Evolutionary conservation across 805 yeast species (phyloP).

Genomic region (Wickerhamomyces silvicola): DNA sequence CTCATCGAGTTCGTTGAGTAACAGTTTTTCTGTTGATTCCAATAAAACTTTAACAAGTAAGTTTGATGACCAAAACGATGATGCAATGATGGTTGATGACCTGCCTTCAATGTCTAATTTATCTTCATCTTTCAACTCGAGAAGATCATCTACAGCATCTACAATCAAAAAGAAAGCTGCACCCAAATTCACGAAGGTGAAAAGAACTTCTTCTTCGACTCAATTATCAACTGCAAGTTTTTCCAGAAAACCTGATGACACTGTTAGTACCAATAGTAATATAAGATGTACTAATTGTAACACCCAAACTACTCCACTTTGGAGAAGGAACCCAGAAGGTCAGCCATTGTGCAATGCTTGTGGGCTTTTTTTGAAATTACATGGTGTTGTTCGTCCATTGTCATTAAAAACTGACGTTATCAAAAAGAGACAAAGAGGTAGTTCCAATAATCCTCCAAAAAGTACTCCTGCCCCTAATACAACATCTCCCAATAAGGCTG

Average conservation of each 20-base stretch:
- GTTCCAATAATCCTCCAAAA: constrained; percentile 19
- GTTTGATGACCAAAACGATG: constrained; percentile 4
- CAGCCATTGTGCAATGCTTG: constrained; percentile 95
- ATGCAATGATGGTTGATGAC: constrained; percentile 9
- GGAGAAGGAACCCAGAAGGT: constrained; percentile 93
- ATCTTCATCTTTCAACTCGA: constrained; percentile 16
- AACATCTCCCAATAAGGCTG: constrained; percentile 14
- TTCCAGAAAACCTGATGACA: constrained; percentile 5
- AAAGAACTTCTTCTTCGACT: constrained; percentile 16
- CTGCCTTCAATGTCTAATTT: constrained; percentile 7
- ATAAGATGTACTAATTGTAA: constrained; percentile 76
- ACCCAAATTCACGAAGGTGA: constrained; percentile 16
- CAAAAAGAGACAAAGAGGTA: constrained; percentile 76
- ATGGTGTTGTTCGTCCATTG: constrained; percentile 92
- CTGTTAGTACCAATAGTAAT: constrained; percentile 12
- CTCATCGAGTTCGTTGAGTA: constrained; percentile 11
- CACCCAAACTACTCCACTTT: constrained; percentile 87
- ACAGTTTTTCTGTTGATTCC: constrained; percentile 3
- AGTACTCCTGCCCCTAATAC: constrained; percentile 7
- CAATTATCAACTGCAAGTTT: constrained; percentile 5
- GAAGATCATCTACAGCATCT: constrained; percentile 15
- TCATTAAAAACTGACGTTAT: constrained; percentile 89
- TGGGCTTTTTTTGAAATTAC: constrained; percentile 85
- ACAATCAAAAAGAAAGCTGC: constrained; percentile 19
- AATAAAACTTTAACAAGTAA: not conserved